A percentile compares a stretch with the other conserved stretches of the same genome.
phyloP scores from a whole-genome alignment of 768 basidiomycete genomes.

The Phlebiopsis gigantea region DNA sequence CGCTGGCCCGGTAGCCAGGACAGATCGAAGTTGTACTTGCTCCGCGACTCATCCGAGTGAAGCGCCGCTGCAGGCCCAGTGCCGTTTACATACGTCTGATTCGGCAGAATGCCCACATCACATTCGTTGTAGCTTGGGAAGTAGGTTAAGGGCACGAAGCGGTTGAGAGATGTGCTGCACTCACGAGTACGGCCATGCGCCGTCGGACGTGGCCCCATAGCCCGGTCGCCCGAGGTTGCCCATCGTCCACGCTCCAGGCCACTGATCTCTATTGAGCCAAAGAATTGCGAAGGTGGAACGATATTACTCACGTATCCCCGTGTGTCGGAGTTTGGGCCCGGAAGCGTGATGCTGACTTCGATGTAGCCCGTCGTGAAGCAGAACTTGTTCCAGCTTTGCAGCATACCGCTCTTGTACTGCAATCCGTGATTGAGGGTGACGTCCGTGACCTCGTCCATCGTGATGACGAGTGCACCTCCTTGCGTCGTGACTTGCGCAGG shows the following conservation, averaged over 20 bases:
- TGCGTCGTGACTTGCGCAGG: conserved; percentile 60
- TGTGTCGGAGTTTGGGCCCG: conserved; percentile 51
- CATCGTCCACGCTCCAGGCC: conserved; percentile 88
- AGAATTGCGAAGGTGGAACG: not conserved
- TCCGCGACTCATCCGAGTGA: conserved; percentile 40
- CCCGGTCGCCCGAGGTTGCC: conserved; percentile 84
- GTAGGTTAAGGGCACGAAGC: conserved; percentile 30
- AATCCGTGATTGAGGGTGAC: conserved; percentile 45
- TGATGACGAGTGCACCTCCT: conserved; percentile 63
- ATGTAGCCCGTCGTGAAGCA: conserved; percentile 77
- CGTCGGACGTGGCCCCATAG: conserved; percentile 74
- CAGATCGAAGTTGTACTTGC: conserved; percentile 52
- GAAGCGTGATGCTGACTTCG: conserved; percentile 58
- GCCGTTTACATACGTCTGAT: conserved; percentile 42
- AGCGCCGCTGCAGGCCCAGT: conserved; percentile 58
- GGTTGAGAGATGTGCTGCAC: conserved; percentile 16
- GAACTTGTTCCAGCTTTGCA: conserved; percentile 90
- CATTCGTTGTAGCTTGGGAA: conserved; percentile 43
- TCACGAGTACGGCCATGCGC: conserved; percentile 79
- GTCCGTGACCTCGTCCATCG: conserved; percentile 46
- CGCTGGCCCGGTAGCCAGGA: conserved; percentile 78
- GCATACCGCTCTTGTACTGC: conserved; percentile 68
- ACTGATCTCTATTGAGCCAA: conserved; percentile 32
- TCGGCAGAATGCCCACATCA: conserved; percentile 54
- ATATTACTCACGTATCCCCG: conserved; percentile 36